Evolutionary conservation across 2,329 filamentous ascomycete genomes (phyloP), one percentile per base, ranked within the genome.

Genomic region (Alternaria rosae): DNA sequence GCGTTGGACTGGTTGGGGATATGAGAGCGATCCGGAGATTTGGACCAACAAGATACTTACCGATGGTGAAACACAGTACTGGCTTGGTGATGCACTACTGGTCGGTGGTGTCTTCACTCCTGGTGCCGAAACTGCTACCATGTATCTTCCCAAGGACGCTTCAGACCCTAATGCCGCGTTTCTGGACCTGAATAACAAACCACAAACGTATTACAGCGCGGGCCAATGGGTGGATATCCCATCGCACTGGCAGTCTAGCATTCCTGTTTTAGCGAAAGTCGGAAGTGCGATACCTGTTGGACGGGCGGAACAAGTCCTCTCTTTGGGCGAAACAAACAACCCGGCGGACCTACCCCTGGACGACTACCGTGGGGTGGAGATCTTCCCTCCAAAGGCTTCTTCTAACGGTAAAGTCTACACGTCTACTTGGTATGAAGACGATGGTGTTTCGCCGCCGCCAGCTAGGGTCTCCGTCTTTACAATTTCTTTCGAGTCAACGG

Each of bases 1-100:
- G 70, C 82, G 89, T 54, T 92, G 91, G 90, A 87, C 88, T 0
- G 91, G 90, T 0, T 92, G 89, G 89, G 89, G 89, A 25, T 91
- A 89, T 69, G 90, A 92, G 71, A 71, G 78, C 0, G 90, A 92
- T 66, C 81, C 87, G 0, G 86, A 88, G 62, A 87, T 92, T 0
- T 92, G 90, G 90, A 75, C 26, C 4, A 86, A 80, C 3, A 82
- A 82, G 50, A 70, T 81, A 1, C 79, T 92, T 4, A 88, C 85
- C 57, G 82, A 85, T 28, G 89, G 89, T 8, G 90, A 92, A 67
- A 86, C 86, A 5, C 90, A 93, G 72, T 92, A 89, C 80, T 92
- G 89, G 89, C 85, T 92, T 23, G 90, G 90, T 11, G 88, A 91
- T 57, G 82, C 85, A 0, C 78, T 92, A 9, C 82, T 92, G 1